Evolutionary conservation across 768 basidiomycete genomes (phyloP).

Genomic region (Kwoniella sp.): DNA sequence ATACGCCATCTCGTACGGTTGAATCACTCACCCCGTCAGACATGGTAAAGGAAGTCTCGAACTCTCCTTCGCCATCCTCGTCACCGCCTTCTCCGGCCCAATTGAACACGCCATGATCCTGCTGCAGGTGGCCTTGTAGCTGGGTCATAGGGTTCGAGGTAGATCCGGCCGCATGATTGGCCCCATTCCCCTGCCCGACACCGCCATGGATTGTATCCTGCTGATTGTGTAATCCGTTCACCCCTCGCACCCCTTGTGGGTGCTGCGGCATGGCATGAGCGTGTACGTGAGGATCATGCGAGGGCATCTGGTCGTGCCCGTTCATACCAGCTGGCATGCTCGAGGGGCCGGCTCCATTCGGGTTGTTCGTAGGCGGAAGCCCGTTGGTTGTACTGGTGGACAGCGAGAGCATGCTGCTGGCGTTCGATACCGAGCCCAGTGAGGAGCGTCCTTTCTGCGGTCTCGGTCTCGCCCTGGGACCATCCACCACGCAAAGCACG

Average conservation of each 20-base stretch:
- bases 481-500: slow-evolving; percentile 22
- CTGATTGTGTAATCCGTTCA: too few relatives aligned
- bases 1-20: not conserved
- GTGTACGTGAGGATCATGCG: too few relatives aligned
- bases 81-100: slow-evolving; percentile 23
- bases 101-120: slow-evolving; percentile 17
- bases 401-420: slow-evolving; percentile 16
- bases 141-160: slow-evolving; percentile 4
- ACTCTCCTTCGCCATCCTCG: slow-evolving; percentile 26
- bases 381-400: not conserved
- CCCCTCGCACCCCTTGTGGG: too few relatives aligned
- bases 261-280: too few relatives aligned
- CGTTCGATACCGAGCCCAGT: slow-evolving; percentile 15
- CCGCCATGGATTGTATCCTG: too few relatives aligned
- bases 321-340: too few relatives aligned
- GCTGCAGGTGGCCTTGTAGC: slow-evolving; percentile 8
- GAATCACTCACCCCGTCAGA: slow-evolving; percentile 20
- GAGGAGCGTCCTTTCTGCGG: slow-evolving; percentile 17
- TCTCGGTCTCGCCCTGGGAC: slow-evolving; percentile 9
- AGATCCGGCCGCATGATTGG: not conserved
- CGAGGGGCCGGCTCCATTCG: not conserved
- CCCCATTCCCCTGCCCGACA: not conserved
- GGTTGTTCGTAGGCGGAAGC: not conserved
- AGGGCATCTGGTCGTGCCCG: too few relatives aligned
- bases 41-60: slow-evolving; percentile 21